Evolutionary conservation across 139 green algal species (phyloP).

Genomic region (Tetradesmus lagerheimii): DNA sequence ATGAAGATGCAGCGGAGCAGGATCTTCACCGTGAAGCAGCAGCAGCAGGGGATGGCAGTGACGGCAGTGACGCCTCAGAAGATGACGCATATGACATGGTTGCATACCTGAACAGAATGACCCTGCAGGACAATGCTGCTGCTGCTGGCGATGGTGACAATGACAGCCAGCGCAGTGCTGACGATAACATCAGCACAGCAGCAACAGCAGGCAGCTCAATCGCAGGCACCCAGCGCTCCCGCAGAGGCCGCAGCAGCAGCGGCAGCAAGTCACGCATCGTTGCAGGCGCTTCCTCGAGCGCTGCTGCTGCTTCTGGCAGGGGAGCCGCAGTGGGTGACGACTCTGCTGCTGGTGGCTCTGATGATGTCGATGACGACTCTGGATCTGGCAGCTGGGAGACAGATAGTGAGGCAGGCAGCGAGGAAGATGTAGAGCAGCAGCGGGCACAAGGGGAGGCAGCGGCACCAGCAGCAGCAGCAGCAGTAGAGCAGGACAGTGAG

Average conservation of each 20-base stretch:
- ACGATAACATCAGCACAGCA: neutral
- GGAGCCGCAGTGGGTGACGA: neutral
- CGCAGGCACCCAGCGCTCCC: neutral
- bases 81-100: slow-evolving; percentile 46
- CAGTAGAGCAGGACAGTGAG: neutral
- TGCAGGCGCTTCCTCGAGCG: neutral
- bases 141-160: neutral
- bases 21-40: neutral
- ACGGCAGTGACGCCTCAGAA: neutral
- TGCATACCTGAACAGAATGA: slow-evolving; percentile 23
- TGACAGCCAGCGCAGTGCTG: neutral
- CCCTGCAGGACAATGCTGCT: neutral
- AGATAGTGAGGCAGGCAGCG: slow-evolving; percentile 11
- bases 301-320: neutral
- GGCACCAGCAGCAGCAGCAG: neutral
- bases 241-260: slow-evolving; percentile 10
- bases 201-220: slow-evolving; percentile 13
- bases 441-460: slow-evolving; percentile 16
- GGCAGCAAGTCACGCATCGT: neutral
- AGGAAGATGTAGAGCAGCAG: neutral
- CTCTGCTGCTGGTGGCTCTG: neutral
- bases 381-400: slow-evolving; percentile 36
- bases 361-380: neutral
- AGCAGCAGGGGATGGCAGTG: neutral
- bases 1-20: neutral